phyloP scores from a whole-genome alignment of 306 rosid genomes.

The Acacia crassicarpa region DNA sequence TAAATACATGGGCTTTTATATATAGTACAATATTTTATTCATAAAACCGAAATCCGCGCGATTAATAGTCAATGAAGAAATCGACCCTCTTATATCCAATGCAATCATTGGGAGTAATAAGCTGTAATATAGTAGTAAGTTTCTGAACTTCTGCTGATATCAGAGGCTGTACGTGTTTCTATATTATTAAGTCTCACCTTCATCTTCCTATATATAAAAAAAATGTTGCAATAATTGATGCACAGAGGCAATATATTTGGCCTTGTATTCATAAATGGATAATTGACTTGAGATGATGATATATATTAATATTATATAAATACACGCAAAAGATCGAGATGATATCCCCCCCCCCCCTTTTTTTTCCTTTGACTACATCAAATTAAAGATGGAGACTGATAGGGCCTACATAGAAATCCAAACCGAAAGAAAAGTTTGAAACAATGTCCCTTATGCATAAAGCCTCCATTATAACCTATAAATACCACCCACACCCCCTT shows the following conservation, averaged over 20 bases:
- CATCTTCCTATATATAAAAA: neutral
- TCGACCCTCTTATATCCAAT: neutral
- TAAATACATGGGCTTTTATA: neutral
- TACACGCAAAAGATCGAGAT: neutral
- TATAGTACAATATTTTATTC: neutral
- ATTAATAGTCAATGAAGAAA: neutral
- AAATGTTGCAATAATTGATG: neutral
- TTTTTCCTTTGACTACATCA: too few species aligned
- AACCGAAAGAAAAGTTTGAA: conserved; percentile 28
- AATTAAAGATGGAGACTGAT: neutral
- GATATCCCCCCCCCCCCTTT: neutral
- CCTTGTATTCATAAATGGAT: neutral
- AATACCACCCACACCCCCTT: conserved; percentile 38
- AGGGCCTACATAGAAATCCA: conserved; percentile 31
- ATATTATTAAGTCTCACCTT: neutral
- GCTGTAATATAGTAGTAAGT: neutral
- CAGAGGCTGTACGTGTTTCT: neutral
- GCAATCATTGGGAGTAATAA: neutral
- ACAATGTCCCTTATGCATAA: neutral
- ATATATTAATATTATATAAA: neutral
- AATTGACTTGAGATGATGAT: neutral
- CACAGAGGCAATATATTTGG: neutral
- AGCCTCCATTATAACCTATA: conserved; percentile 39
- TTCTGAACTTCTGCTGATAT: neutral
- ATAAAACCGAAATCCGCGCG: neutral